Evolutionary conservation across 2,329 filamentous ascomycete species (phyloP), one percentile per base, ranked within the genome.

Genomic region (Lasiodiplodia gonubiensis): DNA sequence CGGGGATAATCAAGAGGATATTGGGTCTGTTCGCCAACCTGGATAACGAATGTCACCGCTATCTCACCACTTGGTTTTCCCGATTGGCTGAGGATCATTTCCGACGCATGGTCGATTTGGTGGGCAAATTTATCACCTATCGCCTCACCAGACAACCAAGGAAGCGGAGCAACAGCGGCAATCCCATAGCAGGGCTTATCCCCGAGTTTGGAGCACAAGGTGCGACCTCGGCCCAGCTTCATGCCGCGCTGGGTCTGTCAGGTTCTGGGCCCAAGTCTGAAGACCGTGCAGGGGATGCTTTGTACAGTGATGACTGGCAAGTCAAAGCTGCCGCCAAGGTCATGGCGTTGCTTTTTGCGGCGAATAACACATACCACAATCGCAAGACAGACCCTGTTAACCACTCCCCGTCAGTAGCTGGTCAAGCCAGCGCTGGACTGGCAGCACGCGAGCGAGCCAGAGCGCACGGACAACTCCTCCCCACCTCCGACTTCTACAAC

Each of bases 401-500:
- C 33, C 35, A 27, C 42, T 27, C 64, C n/a, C 53, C 66, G 11
- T 67, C 67, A 14, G 21, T 60, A n/a, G 53, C 54, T 35, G 66
- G 53, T 25, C 64, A 49, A 21, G 42, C 71, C 72, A 81, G 68
- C 79, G 79, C 70, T 63, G 77, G 78, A n/a, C 73, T 78, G 46
- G 78, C 77, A 64, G 75, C 74, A 60, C 80, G 77, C 68, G 78
- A 81, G 48, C 80, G 80, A 68, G 83, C 81, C 2, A 80, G 80
- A 70, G 78, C 77, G 23, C 83, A 86, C 70, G 89, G 89, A 0
- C 90, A 92, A 73, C 83, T 94, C 49, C 80, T 97, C 33, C 88
- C 92, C 0, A 92, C 91, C 4, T 94, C 89, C 72, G 89, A 92
- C 72, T 97, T 97, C 75, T 97, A 97, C 78, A 93, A 92, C 74